Evolutionary conservation across 768 basidiomycete genomes (phyloP), one percentile per base, ranked within the genome.

Genomic region (Mycena chlorophos): DNA sequence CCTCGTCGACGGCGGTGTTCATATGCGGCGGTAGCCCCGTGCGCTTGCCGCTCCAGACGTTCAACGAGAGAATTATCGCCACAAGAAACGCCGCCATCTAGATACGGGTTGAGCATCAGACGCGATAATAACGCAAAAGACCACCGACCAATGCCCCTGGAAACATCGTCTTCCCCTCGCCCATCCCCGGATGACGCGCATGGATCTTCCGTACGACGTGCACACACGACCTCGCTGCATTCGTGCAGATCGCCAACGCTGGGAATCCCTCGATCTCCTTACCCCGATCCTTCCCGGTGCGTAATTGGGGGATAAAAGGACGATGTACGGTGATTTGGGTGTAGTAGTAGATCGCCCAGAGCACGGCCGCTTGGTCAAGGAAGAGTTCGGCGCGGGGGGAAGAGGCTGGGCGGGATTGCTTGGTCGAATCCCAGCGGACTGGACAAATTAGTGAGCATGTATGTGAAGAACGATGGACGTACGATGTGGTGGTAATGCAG

Each of bases 201-300:
- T n/a, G 19, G 51, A 50, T 37, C 30, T 45, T 28, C 13, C 50
- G 19, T 46, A 83, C 64, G 28, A 88, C 74, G 49, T 83, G 84
- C 17, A 75, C 74, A 42, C 76, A 80, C 0, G 83, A 84, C 16
- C 86, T 73, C 1, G 86, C 82, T 3, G 86, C 76, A 31, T 86
- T 87, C 25, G 81, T 79, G 67, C 85, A 86, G 52, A 87, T 86
- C 0, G 85, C 83, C 5, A 87, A 74, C 0, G 84, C 85, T 2
- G 86, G 84, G 60, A 85, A 79, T 0, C 77, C 72, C 22, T 12
- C n/a, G n/a, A n/a, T n/a, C n/a, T n/a, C n/a, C n/a, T n/a, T n/a
- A n/a, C n/a, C n/a, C n/a, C 71, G 67, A 0, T 75, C 73, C 0
- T 75, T 72, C 38, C 75, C n/a, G n/a, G n/a, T 76, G 40, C 72